Conservation (phyloP, 1,284 basidiomycete genomes). For the Ganoderma meredithae region DNA sequence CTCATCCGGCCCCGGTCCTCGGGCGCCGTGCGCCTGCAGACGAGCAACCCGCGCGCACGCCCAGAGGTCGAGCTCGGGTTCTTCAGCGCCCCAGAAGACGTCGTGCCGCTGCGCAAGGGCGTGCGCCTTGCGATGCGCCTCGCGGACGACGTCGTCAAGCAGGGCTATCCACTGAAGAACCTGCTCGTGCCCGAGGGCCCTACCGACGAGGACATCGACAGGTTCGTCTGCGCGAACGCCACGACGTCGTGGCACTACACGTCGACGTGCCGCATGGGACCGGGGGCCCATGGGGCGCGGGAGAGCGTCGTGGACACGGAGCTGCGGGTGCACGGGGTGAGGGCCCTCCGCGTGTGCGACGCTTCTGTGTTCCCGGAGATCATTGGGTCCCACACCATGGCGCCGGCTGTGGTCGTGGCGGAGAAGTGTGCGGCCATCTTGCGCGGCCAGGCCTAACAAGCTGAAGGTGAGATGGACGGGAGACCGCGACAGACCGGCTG, state of each 20-base stretch:
- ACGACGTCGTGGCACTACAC: slow-evolving; percentile 47
- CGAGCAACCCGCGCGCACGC: slow-evolving; percentile 41
- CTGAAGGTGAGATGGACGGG: neutral
- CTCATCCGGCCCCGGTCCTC: slow-evolving; percentile 42
- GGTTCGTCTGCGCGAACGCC: slow-evolving; percentile 36
- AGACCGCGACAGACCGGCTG: neutral
- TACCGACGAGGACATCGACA: slow-evolving; percentile 37
- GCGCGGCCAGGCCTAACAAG: slow-evolving; percentile 9
- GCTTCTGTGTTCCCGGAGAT: slow-evolving; percentile 49
- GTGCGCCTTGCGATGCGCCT: slow-evolving; percentile 39
- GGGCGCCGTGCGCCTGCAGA: slow-evolving; percentile 44
- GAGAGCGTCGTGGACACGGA: slow-evolving; percentile 57
- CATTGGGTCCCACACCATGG: slow-evolving; percentile 46
- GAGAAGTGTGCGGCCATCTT: slow-evolving; percentile 42
- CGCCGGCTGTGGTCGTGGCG: slow-evolving; percentile 46
- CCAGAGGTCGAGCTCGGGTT: slow-evolving; percentile 43
- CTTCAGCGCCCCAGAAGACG: slow-evolving; percentile 38
- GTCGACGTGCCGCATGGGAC: slow-evolving; percentile 49
- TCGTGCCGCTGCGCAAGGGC: slow-evolving; percentile 33
- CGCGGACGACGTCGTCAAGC: slow-evolving; percentile 39
- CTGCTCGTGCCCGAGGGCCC: slow-evolving; percentile 38
- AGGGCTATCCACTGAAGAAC: slow-evolving; percentile 43
- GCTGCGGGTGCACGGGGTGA: slow-evolving; percentile 56
- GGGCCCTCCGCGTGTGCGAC: slow-evolving; percentile 49
- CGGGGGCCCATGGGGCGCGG: slow-evolving; percentile 34